Conservation (phyloP, 176 grass and related monocot genomes). For the Oryza glumipatula region DNA sequence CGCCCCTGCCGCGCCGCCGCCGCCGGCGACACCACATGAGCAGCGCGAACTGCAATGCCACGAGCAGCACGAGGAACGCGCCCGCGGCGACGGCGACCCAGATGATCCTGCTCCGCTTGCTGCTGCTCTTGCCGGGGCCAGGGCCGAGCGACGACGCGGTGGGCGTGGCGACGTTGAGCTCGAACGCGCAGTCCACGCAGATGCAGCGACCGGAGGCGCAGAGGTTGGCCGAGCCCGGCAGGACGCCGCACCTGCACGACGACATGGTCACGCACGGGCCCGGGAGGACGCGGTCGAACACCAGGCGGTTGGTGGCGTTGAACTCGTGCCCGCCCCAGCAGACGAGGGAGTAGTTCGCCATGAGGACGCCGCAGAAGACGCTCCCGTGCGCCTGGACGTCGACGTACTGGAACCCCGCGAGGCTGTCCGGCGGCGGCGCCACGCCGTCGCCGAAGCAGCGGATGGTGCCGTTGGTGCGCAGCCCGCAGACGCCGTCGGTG, state of each 20-base stretch:
- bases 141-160: background rate
- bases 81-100: constrained; percentile 38
- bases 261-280: constrained; percentile 57
- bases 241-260: constrained; percentile 59
- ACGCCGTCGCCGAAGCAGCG: constrained; percentile 63
- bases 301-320: constrained; percentile 46
- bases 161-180: constrained; percentile 37
- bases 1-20: background rate
- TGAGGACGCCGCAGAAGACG: constrained; percentile 67
- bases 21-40: constrained; percentile 33
- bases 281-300: constrained; percentile 69
- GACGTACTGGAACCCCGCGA: constrained; percentile 52
- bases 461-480: constrained; percentile 61
- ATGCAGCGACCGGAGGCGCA: constrained; percentile 48
- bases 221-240: constrained; percentile 68
- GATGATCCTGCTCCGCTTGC: constrained; percentile 27
- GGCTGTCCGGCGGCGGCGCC: constrained; percentile 16
- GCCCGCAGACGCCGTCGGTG: constrained; percentile 52
- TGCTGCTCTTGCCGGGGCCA: background rate
- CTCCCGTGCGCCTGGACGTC: constrained; percentile 55
- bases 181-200: constrained; percentile 63
- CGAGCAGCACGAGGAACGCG: constrained; percentile 29
- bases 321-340: constrained; percentile 75
- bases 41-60: constrained; percentile 32
- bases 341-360: constrained; percentile 79